Percentiles rank a stretch among this genome's conserved stretches.
phyloP scores from a whole-genome alignment of 192 early-diverging fungal species.

The Mortierella alpina region DNA sequence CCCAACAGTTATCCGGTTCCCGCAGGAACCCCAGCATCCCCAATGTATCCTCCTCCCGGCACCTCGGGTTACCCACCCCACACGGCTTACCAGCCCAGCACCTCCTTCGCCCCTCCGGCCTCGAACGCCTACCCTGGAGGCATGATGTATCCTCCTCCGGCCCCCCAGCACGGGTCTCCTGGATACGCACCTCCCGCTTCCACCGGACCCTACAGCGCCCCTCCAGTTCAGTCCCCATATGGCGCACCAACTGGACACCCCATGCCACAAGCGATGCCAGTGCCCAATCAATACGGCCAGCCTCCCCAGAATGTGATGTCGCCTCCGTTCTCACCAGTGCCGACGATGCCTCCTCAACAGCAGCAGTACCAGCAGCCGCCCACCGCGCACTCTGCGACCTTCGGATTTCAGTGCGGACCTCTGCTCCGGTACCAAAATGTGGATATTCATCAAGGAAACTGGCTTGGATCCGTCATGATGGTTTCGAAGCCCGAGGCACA shows the following conservation, averaged over 20 bases:
- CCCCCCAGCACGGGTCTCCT: slow-evolving; percentile 6
- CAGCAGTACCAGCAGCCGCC: slow-evolving; percentile 6
- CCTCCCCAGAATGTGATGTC: neutral
- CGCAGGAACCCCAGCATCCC: neutral
- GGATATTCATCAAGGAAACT: slow-evolving; percentile 48
- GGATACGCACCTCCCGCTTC: neutral
- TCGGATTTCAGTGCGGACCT: slow-evolving; percentile 52
- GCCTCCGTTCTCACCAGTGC: neutral
- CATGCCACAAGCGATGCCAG: slow-evolving; percentile 16
- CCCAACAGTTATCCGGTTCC: slow-evolving; percentile 7
- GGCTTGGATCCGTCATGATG: slow-evolving; percentile 60
- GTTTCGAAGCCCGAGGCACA: slow-evolving; percentile 53
- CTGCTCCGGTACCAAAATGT: slow-evolving; percentile 59
- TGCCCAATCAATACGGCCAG: slow-evolving; percentile 20
- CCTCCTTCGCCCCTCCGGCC: slow-evolving; percentile 5
- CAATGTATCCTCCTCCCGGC: slow-evolving; percentile 4
- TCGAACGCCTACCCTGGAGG: slow-evolving; percentile 13
- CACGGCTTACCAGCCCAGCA: neutral
- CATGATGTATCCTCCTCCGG: slow-evolving; percentile 35
- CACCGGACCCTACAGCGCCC: slow-evolving; percentile 18
- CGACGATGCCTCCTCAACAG: slow-evolving; percentile 7
- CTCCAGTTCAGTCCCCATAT: slow-evolving; percentile 14
- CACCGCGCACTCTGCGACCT: neutral
- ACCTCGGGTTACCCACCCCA: neutral
- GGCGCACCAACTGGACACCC: slow-evolving; percentile 6